Evolutionary conservation across 2,329 filamentous ascomycete species (phyloP).

Genomic region (Colletotrichum limetticola): DNA sequence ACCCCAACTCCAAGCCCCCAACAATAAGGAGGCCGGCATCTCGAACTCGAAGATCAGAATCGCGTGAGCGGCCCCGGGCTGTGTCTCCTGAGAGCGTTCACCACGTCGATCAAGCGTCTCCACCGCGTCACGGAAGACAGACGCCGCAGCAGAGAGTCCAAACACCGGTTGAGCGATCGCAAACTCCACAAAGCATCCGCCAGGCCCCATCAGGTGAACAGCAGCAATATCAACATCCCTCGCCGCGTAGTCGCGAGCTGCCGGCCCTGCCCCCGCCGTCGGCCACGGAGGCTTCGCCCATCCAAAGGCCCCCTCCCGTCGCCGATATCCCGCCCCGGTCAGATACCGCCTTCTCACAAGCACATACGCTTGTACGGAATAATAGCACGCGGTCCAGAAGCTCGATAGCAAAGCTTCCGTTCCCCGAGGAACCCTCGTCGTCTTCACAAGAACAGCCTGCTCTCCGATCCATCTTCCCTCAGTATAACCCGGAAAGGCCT

Average conservation of each 20-base stretch:
- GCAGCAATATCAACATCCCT: slow-evolving; percentile 14
- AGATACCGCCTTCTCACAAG: slow-evolving; percentile 63
- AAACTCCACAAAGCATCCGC: slow-evolving; percentile 40
- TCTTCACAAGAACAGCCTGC: slow-evolving; percentile 45
- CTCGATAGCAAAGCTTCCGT: slow-evolving; percentile 67
- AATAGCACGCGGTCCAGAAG: slow-evolving; percentile 62
- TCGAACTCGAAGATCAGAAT: slow-evolving; percentile 50
- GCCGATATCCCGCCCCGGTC: slow-evolving; percentile 57
- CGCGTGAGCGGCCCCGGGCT: slow-evolving; percentile 47
- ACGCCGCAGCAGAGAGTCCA: slow-evolving; percentile 46
- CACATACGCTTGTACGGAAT: slow-evolving; percentile 59
- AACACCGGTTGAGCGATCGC: slow-evolving; percentile 48
- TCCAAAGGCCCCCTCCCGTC: slow-evolving; percentile 53
- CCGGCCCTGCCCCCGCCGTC: slow-evolving; percentile 29
- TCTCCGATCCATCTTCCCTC: slow-evolving; percentile 80
- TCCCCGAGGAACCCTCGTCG: slow-evolving; percentile 47
- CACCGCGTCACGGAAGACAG: slow-evolving; percentile 46
- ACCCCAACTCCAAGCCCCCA: slow-evolving; percentile 55
- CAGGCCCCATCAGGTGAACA: slow-evolving; percentile 27
- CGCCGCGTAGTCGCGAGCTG: slow-evolving; percentile 23
- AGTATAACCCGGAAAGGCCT: slow-evolving; percentile 75
- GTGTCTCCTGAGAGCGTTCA: slow-evolving; percentile 45
- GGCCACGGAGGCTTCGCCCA: slow-evolving; percentile 26
- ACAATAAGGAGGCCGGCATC: slow-evolving; percentile 54
- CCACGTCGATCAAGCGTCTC: slow-evolving; percentile 40